These are phyloP conservation scores for Omphalotus guepiniiformis DNA, from an alignment of 768 basidiomycete species.

Conservation along the genomic window DNA sequence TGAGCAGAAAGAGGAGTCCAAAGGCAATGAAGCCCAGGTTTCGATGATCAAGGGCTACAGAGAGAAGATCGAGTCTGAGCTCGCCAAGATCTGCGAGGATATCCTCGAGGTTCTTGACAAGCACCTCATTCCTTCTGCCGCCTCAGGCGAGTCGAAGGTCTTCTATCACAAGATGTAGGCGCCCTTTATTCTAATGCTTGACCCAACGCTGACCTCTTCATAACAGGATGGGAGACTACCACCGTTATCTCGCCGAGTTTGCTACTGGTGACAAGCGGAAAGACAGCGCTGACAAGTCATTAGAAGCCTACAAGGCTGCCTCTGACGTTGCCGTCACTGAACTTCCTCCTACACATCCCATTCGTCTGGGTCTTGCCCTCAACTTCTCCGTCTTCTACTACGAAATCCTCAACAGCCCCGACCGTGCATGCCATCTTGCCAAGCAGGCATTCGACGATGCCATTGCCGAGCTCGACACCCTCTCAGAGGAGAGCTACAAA, in stretches of 20 bases:
- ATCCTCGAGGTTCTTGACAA: constrained; percentile 97
- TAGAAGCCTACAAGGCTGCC: constrained; percentile 96
- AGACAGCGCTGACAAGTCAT: constrained; percentile 94
- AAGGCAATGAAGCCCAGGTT: constrained; percentile 95
- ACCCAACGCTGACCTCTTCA: constrained; percentile 1
- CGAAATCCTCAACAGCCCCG: constrained; percentile 98
- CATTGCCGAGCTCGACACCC: constrained; percentile 97
- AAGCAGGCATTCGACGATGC: constrained; percentile 99
- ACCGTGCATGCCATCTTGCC: constrained; percentile 96
- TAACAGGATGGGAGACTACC: constrained; percentile 96
- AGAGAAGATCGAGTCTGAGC: constrained; percentile 95
- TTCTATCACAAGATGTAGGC: constrained; percentile 99
- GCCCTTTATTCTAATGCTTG: background rate
- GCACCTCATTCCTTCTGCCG: constrained; percentile 96
- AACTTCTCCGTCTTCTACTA: constrained; percentile 99
- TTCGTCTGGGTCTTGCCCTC: constrained; percentile 95
- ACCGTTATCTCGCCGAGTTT: constrained; percentile 98
- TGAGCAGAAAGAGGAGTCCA: constrained; percentile 98
- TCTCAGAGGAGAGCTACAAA: constrained; percentile 99
- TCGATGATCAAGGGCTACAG: constrained; percentile 97
- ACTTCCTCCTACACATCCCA: constrained; percentile 94
- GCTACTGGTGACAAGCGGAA: constrained; percentile 97
- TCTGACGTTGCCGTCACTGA: constrained; percentile 96
- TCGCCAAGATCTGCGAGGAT: constrained; percentile 98
- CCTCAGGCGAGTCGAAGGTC: constrained; percentile 95